Evolutionary conservation across 2,329 filamentous ascomycete genomes (phyloP).

Genomic region (Clarireedia paspali): DNA sequence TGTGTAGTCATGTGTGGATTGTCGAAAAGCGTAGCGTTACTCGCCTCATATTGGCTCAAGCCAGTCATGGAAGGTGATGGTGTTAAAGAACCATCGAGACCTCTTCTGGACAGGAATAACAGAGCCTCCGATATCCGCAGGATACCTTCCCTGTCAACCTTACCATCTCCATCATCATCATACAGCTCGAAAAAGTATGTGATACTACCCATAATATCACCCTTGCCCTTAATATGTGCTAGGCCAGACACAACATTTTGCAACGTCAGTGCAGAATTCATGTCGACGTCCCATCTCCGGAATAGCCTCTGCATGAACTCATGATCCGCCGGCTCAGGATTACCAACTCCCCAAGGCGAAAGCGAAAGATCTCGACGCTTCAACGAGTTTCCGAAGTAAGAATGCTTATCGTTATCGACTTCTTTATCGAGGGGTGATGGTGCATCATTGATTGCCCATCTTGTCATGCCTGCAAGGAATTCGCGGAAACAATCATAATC

Average conservation of each 20-base stretch:
- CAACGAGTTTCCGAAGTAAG: constrained; percentile 53
- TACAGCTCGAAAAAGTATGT: constrained; percentile 98
- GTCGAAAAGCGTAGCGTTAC: constrained; percentile 27
- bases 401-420: constrained; percentile 46
- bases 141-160: constrained; percentile 91
- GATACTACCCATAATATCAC: constrained; percentile 96
- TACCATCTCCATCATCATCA: constrained; percentile 85
- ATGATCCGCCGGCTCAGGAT: constrained; percentile 74
- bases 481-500: constrained; percentile 95
- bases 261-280: constrained; percentile 68
- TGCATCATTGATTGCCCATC: constrained; percentile 88
- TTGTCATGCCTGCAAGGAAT: constrained; percentile 81
- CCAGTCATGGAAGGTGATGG: constrained; percentile 53
- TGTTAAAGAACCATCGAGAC: constrained; percentile 67
- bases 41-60: constrained; percentile 37
- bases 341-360: constrained; percentile 48
- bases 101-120: constrained; percentile 83
- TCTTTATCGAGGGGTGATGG: constrained; percentile 50
- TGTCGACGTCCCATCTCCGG: constrained; percentile 77
- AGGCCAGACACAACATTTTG: constrained; percentile 90
- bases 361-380: constrained; percentile 29
- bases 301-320: constrained; percentile 90
- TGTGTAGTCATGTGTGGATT: constrained; percentile 55
- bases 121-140: constrained; percentile 89
- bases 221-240: constrained; percentile 83